A percentile compares a stretch with the other conserved stretches of the same genome.
Conservation (phyloP, 495 filamentous ascomycete species). For the Chaetomidium leptoderma region DNA sequence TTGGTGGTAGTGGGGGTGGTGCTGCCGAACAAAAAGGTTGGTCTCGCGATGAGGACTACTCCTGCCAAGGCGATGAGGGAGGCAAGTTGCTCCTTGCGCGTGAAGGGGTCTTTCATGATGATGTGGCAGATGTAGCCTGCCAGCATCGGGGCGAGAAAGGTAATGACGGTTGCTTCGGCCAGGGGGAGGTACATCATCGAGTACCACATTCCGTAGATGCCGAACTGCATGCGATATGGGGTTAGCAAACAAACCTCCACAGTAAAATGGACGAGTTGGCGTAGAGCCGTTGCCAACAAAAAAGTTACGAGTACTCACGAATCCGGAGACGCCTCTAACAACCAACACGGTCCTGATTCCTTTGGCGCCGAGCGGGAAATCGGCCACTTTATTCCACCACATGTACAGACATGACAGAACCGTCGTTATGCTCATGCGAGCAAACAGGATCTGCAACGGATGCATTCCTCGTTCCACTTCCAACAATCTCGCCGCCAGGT, state of each 20-base stretch:
- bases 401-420: conserved; percentile 67
- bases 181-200: conserved; percentile 84
- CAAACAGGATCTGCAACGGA: conserved; percentile 87
- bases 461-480: conserved; percentile 72
- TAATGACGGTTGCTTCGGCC: conserved; percentile 88
- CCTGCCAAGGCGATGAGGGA: conserved; percentile 71
- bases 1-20: conserved; percentile 13
- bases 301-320: conserved; percentile 37
- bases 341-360: conserved; percentile 65
- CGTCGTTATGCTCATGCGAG: conserved; percentile 73
- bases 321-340: conserved; percentile 66
- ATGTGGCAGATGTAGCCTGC: conserved; percentile 80
- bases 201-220: conserved; percentile 59
- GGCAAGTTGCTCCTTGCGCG: conserved; percentile 69
- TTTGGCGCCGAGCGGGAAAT: conserved; percentile 66
- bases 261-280: background rate
- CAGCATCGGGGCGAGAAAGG: conserved; percentile 79
- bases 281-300: background rate
- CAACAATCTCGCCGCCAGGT: conserved; percentile 71
- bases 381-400: conserved; percentile 60
- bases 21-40: conserved; percentile 53
- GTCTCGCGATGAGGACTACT: conserved; percentile 80
- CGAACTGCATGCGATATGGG: conserved; percentile 50
- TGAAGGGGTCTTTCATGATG: conserved; percentile 72
- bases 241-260: background rate